A percentile compares a stretch with the other conserved stretches of the same genome.
Conservation (phyloP, 768 basidiomycete genomes). For the Roridomyces roridus region DNA sequence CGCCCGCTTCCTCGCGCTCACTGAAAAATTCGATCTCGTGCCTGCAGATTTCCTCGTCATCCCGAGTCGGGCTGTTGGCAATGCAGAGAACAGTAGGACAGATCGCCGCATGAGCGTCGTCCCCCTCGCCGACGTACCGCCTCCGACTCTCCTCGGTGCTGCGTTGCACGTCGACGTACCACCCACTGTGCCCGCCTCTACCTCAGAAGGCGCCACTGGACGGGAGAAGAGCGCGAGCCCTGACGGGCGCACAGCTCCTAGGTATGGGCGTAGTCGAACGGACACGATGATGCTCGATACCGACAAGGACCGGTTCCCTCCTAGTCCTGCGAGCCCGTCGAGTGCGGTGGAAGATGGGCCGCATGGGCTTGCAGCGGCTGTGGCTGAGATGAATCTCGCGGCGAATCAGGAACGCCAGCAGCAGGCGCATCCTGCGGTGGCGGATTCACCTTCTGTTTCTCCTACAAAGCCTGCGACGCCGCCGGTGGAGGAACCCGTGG, state of each 20-base stretch:
- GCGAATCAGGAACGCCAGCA: not conserved
- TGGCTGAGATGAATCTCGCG: not conserved
- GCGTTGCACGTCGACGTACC: conserved; percentile 36
- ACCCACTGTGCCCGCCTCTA: not conserved
- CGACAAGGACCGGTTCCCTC: conserved; percentile 16
- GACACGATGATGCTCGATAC: conserved; percentile 60
- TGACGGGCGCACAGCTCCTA: conserved; percentile 32
- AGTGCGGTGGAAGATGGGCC: not conserved
- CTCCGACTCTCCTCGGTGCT: conserved; percentile 49
- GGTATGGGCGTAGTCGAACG: conserved; percentile 50
- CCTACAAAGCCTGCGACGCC: not conserved
- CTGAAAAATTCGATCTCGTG: conserved; percentile 81
- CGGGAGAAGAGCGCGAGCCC: conserved; percentile 24
- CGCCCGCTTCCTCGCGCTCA: conserved; percentile 86
- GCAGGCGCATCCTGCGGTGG: not conserved
- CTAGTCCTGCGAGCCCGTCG: conserved; percentile 9
- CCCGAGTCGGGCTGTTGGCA: conserved; percentile 45
- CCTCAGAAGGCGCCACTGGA: not conserved
- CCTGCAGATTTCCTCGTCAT: conserved; percentile 86
- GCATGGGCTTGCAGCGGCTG: conserved; percentile 5
- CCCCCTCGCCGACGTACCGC: conserved; percentile 37
- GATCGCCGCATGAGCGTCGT: conserved; percentile 14
- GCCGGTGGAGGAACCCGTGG: not conserved
- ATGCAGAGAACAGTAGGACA: not conserved
- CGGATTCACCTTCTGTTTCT: not conserved